Percentiles rank a stretch among this genome's conserved stretches.
These are phyloP conservation scores for Termitomyces sp. DNA, from an alignment of 768 basidiomycete species.

Conservation along the genomic window DNA sequence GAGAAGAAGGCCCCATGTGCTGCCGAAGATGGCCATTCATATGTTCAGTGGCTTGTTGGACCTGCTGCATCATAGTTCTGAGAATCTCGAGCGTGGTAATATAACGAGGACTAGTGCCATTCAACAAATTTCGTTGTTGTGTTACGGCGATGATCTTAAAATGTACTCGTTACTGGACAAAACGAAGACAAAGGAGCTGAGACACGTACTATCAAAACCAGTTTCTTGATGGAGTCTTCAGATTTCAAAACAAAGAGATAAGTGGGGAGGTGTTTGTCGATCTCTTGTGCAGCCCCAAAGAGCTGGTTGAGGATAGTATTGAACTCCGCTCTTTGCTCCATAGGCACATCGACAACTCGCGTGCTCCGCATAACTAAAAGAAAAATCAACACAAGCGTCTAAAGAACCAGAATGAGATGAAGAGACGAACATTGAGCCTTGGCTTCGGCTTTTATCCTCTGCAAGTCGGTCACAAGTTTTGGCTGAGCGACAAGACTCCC, in stretches of 20 bases:
- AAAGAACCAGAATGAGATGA: background rate
- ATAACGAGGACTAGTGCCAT: conserved; percentile 39
- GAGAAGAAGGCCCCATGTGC: conserved; percentile 18
- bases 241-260: conserved; percentile 44
- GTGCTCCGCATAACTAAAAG: conserved; percentile 35
- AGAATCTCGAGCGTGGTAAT: conserved; percentile 39
- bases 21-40: conserved; percentile 15
- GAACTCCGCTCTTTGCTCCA: conserved; percentile 56
- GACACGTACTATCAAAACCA: conserved; percentile 53
- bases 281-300: conserved; percentile 40
- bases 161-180: conserved; percentile 9
- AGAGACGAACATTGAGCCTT: conserved; percentile 11
- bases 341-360: conserved; percentile 39
- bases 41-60: conserved; percentile 16
- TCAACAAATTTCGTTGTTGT: conserved; percentile 42
- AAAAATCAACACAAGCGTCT: background rate
- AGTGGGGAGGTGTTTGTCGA: conserved; percentile 51
- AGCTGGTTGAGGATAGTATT: conserved; percentile 49
- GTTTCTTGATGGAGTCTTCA: conserved; percentile 47
- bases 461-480: conserved; percentile 4
- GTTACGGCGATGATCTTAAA: conserved; percentile 42
- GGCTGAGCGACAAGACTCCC: conserved; percentile 1
- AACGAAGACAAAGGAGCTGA: background rate
- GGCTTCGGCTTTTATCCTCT: conserved; percentile 11
- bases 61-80: conserved; percentile 36